A percentile compares a stretch with the other conserved stretches of the same genome.
Evolutionary conservation across 768 basidiomycete species (phyloP).

Genomic region (Chlorophyllum brunneum): DNA sequence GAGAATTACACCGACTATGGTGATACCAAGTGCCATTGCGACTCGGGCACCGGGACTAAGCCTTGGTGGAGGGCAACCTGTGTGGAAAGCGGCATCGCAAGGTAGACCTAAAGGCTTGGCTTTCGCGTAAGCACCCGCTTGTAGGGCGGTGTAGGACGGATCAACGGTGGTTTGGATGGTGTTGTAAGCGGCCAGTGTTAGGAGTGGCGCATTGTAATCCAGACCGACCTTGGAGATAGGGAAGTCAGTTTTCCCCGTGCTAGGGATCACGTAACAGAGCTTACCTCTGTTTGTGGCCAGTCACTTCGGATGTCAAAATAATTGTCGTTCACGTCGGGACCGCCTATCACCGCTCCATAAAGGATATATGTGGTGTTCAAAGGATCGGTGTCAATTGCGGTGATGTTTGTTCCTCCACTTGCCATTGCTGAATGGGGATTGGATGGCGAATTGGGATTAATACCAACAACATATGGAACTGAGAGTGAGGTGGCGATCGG

Average conservation of each 20-base stretch:
- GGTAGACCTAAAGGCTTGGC: conserved; percentile 65
- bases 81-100: conserved; percentile 68
- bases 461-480: conserved; percentile 85
- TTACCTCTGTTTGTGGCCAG: conserved; percentile 85
- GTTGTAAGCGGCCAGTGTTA: conserved; percentile 81
- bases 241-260: background rate
- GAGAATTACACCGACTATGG: conserved; percentile 57
- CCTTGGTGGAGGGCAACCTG: conserved; percentile 45
- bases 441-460: conserved; percentile 83
- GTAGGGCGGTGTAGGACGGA: conserved; percentile 73
- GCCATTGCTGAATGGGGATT: conserved; percentile 93
- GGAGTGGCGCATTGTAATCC: conserved; percentile 87
- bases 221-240: conserved; percentile 54
- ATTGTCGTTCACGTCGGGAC: conserved; percentile 70
- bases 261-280: conserved; percentile 11
- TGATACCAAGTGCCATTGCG: conserved; percentile 65
- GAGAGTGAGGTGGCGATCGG: background rate
- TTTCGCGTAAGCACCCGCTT: conserved; percentile 62
- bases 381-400: conserved; percentile 68
- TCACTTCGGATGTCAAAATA: conserved; percentile 87
- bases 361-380: conserved; percentile 68
- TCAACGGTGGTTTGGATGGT: conserved; percentile 63
- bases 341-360: conserved; percentile 88
- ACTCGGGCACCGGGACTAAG: conserved; percentile 63
- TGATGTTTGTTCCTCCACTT: conserved; percentile 73